Base-by-base conservation (phyloP, 2,329 filamentous ascomycete species). In the Cercospora zeina region DNA sequence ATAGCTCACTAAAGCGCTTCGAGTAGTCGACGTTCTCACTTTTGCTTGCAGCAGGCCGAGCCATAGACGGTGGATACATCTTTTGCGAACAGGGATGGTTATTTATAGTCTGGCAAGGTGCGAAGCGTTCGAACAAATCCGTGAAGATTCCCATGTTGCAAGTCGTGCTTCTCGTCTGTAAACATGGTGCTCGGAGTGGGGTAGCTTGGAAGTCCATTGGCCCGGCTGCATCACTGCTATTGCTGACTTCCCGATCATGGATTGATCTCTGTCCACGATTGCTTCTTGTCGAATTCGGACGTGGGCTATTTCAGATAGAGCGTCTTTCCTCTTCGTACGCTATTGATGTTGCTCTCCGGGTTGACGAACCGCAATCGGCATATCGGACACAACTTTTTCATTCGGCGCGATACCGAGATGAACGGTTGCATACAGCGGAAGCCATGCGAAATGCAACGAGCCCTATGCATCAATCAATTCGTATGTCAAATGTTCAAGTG, bases 1-100 rank as follows among this genome's bases (percentile, higher is more conserved):
- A 62, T 1, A 62, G 54, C 54, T 61, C 58, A 24, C 62, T 64
- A 53, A 62, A 62, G 31, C 54, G 58, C 13, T 55, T 55, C 13
- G 31, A 24, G 47, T 50, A 50, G 47, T 50, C 47, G 47, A 50
- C 21, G 14, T 50, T 50, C 21, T 50, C 47, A 31, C 47, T 50
- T 11, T n/a, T 50, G 47, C 47, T 50, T n/a, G 47, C 47, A 2
- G 47, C 47, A 19, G 47, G 47, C 9, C 47, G 9, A 21, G 47
- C 47, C 47, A 50, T 50, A 13, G 47, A 50, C 2, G 47, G 47
- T 50, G 47, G 47, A 3, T 50, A 50, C 47, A 50, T 50, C 39
- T 45, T 16, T 9, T 11, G 45, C 2, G 24, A 21, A 31, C 47
- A 30, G n/a, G 21, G 27, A n/a, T 50, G 5, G 5, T 39, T 16